A percentile compares a stretch with the other conserved stretches of the same genome.
These are phyloP conservation scores for Trametes gibbosa DNA, from an alignment of 768 basidiomycete genomes.

Conservation along the genomic window DNA sequence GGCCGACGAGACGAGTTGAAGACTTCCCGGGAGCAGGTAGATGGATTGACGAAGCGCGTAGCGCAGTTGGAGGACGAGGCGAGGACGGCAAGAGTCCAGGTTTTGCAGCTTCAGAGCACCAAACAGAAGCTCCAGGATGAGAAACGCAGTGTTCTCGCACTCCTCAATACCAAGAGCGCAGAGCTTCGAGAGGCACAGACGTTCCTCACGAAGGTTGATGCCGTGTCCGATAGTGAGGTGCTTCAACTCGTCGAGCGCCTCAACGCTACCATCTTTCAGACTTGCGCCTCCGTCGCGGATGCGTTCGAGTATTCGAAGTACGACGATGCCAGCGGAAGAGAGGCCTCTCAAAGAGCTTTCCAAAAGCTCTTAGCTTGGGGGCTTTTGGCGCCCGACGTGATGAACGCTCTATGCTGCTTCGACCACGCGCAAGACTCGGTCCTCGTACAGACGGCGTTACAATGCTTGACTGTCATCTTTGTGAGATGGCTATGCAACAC, in stretches of 20 bases:
- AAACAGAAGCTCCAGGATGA: slow-evolving; percentile 21
- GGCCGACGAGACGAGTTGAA: not conserved
- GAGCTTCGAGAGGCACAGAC: slow-evolving; percentile 46
- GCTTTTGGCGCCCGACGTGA: not conserved
- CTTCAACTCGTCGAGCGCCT: slow-evolving; percentile 41
- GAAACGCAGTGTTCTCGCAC: slow-evolving; percentile 13
- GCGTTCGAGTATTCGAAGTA: slow-evolving; percentile 6
- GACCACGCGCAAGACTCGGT: slow-evolving; percentile 1
- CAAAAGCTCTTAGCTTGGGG: not conserved
- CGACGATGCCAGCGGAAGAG: not conserved
- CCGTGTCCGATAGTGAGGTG: slow-evolving; percentile 45
- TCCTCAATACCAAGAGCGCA: slow-evolving; percentile 38
- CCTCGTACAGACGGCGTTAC: slow-evolving; percentile 7
- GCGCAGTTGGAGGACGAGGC: not conserved
- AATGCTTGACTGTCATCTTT: not conserved
- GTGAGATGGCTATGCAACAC: not conserved
- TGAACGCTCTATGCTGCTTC: not conserved
- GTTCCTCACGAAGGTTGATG: slow-evolving; percentile 44
- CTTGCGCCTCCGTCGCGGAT: slow-evolving; percentile 31
- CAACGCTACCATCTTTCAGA: slow-evolving; percentile 49
- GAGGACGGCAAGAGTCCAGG: not conserved
- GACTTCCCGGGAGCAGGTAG: not conserved
- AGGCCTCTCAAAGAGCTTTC: not conserved
- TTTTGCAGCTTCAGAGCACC: slow-evolving; percentile 14
- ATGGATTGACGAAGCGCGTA: not conserved